Base-by-base conservation (phyloP, 371 early-diverging fungal species). In the Zychaea mexicana region DNA sequence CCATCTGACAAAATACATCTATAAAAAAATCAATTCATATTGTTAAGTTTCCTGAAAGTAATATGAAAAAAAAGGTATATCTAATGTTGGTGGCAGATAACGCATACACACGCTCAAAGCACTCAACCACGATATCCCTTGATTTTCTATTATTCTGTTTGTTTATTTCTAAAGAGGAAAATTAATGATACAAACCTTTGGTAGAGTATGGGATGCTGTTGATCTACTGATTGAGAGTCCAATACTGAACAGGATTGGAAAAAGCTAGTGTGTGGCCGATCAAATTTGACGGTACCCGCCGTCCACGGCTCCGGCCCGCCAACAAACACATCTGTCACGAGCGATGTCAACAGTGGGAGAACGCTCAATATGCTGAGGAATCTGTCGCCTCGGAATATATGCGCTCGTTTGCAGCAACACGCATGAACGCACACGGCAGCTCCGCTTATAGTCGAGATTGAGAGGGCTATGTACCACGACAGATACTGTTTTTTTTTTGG, bases 221-320 rank as follows among this genome's bases (percentile, higher is more conserved):
- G 31, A 17, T 45, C 28, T 9, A 49, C 26, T 4, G 60, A 47
- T 9, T 57, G 47, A 31, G 60, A 38, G 56, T 69, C 71, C 27
- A 73, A 57, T 17, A 65, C 19, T 22, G 38, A 49, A 27, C 78
- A 77, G 19, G 61, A 68, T 5, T 56, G 57, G 24, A 73, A 60
- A 3, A 70, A 68, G 3, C 71, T 70, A 39, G 45, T 68, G 24
- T 62, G 52, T 12, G 78, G 70, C 19, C 54, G 27, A 21, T 58
- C 64, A 30, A 72, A 69, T 24, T 64, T 62, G 5, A 77, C 66
- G 15, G 57, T 64, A 7, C 70, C 68, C 30, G 71, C 60, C 36
- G 78, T 72, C 70, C 74, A 77, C 0, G 78, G 78, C 46, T 77
- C 74, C 47, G 67, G 68, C 4, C 28, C 60, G 22, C 36, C 31